Percentiles rank a stretch among this genome's conserved stretches.
Conservation (phyloP, 2,329 filamentous ascomycete species). For the Spiromastix sp. region DNA sequence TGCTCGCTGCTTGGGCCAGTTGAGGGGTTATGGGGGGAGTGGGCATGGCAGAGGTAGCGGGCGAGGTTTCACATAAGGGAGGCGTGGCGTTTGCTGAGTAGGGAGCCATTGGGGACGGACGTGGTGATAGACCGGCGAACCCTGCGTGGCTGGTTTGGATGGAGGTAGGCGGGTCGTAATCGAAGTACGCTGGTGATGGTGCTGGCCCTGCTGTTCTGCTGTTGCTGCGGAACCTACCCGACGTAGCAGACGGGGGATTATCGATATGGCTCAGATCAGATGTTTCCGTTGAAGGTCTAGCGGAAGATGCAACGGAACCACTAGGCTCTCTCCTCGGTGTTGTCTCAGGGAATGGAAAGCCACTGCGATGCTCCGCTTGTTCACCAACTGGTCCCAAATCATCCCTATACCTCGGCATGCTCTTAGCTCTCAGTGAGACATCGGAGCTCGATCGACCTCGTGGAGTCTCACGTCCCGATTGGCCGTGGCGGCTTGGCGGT, state of each 20-base stretch:
- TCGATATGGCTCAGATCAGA: constrained; percentile 21
- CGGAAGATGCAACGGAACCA: constrained; percentile 22
- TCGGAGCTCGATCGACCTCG: constrained; percentile 41
- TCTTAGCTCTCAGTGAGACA: constrained; percentile 43
- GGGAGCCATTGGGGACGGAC: constrained; percentile 36
- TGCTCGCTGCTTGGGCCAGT: constrained; percentile 20
- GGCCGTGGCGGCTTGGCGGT: constrained; percentile 17
- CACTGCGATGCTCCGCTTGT: constrained; percentile 25
- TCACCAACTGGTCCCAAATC: constrained; percentile 44
- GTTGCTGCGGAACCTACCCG: constrained; percentile 29
- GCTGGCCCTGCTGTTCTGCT: constrained; percentile 21
- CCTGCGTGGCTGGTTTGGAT: constrained; percentile 16
- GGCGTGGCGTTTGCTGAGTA: constrained; percentile 46
- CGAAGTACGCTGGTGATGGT: constrained; percentile 25
- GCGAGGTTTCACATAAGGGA: constrained; percentile 36
- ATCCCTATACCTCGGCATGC: constrained; percentile 41
- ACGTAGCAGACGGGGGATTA: constrained; percentile 28
- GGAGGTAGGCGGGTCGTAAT: constrained; percentile 22
- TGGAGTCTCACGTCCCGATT: constrained; percentile 26
- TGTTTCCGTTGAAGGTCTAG: constrained; percentile 28
- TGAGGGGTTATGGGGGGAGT: constrained; percentile 14
- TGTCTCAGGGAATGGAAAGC: constrained; percentile 18
- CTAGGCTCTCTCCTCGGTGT: constrained; percentile 16
- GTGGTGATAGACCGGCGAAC: constrained; percentile 30
- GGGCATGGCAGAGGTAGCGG: constrained; percentile 31